Conservation (phyloP, 2,329 filamentous ascomycete species). For the Periconia sp. region DNA sequence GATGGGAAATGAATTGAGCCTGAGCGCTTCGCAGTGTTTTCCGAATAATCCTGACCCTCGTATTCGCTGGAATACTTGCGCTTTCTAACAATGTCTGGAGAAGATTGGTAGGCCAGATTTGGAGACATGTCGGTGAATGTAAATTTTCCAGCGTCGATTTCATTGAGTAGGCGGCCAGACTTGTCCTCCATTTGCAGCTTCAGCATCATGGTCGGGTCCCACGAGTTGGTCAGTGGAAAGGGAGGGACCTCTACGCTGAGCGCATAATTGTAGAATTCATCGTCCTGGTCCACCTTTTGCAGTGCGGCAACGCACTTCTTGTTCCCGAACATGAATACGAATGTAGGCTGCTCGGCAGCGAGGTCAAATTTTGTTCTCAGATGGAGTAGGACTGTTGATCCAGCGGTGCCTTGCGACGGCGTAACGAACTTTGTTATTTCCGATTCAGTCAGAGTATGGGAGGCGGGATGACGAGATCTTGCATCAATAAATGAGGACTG, state of each 20-base stretch:
- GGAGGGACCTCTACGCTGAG: conserved; percentile 75
- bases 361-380: conserved; percentile 79
- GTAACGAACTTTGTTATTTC: conserved; percentile 68
- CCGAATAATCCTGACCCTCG: conserved; percentile 33
- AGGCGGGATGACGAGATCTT: conserved; percentile 59
- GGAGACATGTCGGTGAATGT: conserved; percentile 61
- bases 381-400: conserved; percentile 75
- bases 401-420: conserved; percentile 71
- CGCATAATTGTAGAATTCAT: conserved; percentile 71
- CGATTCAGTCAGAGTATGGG: conserved; percentile 54
- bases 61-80: conserved; percentile 41
- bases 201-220: conserved; percentile 63
- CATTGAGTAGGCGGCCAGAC: conserved; percentile 56
- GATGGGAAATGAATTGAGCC: conserved; percentile 44
- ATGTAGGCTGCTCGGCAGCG: conserved; percentile 58
- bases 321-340: conserved; percentile 80
- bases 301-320: conserved; percentile 73
- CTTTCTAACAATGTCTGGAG: conserved; percentile 36
- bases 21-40: conserved; percentile 44
- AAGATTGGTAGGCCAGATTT: conserved; percentile 37
- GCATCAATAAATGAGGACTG: conserved; percentile 64
- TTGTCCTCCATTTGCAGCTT: conserved; percentile 66
- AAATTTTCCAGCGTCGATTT: conserved; percentile 66
- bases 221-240: conserved; percentile 62
- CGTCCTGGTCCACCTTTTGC: conserved; percentile 63